phyloP scores from a whole-genome alignment of 192 early-diverging fungal genomes.

The Phycomyces blakesleeanus region DNA sequence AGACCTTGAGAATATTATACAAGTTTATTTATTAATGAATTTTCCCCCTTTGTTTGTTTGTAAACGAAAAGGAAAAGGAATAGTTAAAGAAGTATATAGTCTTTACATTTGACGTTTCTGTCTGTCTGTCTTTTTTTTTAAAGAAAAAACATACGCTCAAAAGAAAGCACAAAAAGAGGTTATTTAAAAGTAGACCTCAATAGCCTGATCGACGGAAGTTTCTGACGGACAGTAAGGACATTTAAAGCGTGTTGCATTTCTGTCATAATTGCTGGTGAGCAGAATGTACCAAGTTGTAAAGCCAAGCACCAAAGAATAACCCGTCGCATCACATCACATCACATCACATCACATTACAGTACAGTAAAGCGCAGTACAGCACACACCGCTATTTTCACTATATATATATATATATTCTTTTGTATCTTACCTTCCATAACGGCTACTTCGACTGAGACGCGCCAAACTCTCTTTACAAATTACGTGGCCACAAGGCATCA shows the following conservation, averaged over 20 bases:
- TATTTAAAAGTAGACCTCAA: conserved; percentile 75
- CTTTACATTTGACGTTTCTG: neutral
- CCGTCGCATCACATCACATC: too few relatives aligned
- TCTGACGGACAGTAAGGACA: conserved; percentile 97
- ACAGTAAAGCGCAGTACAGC: too few relatives aligned
- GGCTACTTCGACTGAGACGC: conserved; percentile 70
- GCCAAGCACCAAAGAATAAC: neutral
- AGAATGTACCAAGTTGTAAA: conserved; percentile 3
- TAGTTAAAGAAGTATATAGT: neutral
- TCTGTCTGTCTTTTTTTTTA: neutral
- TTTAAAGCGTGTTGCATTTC: conserved; percentile 70
- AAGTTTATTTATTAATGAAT: too few relatives aligned
- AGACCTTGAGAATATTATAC: too few relatives aligned
- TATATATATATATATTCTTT: too few relatives aligned
- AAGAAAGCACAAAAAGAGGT: neutral
- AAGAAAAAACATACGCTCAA: neutral
- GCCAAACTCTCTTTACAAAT: conserved; percentile 88
- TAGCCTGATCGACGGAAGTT: conserved; percentile 71
- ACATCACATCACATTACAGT: too few relatives aligned
- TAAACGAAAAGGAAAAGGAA: neutral
- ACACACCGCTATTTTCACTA: too few relatives aligned
- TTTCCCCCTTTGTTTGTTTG: neutral
- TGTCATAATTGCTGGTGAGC: too few relatives aligned
- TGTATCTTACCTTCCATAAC: conserved; percentile 35
- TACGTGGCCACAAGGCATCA: conserved; percentile 96